Base-by-base conservation (phyloP, 129 eudicot genomes). In the Chrysanthemum makinoi region DNA sequence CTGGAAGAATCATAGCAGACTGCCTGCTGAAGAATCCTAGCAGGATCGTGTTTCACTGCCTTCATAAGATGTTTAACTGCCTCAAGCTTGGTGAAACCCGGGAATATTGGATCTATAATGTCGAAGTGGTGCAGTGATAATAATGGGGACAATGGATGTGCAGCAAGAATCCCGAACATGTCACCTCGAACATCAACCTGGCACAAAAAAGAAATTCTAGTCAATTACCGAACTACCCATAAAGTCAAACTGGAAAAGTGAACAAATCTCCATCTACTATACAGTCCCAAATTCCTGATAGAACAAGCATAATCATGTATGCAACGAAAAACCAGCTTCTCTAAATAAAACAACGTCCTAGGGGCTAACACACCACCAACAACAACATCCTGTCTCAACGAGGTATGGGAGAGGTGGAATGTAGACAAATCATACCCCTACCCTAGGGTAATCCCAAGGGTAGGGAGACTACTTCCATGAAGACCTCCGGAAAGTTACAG, bases 81-180 rank as follows among this genome's bases (percentile, higher is more conserved):
- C 49, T 70, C 76, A 43, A 57, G 77, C 77, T 72, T 70, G 82
- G 70, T 84, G 88, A 76, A 84, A 77, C 84, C 82, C 1, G 97
- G 93, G 64, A 91, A 91, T 66, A 91, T 80, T 3, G 97, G 94
- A 33, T 91, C 91, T 15, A 91, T 75, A n/a, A 76, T 73, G 65
- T 88, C 97, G 9, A 91, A 57, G 82, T 91, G 97, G 64, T 91
- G 97, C 65, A 91, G 90, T 30, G 97, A 88, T 51, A 83, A 43
- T 43, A 88, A 67, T 8, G 85, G 91, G 74, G 96, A 83, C 71
- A 88, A 57, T 50, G 97, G 96, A 73, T 91, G 97, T 16, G 96
- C 77, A 2, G 91, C 72, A 52, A 91, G 96, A 73, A 91, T 68
- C n/a, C 97, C 97, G 28, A 84, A 86, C 28, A 88, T 47, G 70